Conservation (phyloP, 495 filamentous ascomycete genomes). For the Neurospora terricola region DNA sequence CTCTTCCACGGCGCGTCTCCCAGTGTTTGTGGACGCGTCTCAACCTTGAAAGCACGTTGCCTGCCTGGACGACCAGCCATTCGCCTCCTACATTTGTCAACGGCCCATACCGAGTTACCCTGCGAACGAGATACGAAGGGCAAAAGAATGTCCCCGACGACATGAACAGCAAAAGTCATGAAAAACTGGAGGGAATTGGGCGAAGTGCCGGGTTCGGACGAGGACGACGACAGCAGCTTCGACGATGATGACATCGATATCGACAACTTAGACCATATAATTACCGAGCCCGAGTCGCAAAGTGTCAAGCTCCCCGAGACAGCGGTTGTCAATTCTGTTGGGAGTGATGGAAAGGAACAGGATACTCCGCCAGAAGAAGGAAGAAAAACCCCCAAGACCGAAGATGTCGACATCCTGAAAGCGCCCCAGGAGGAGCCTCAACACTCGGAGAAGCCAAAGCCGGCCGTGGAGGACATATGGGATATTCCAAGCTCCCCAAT, state of each 20-base stretch:
- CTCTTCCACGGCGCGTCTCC: not conserved
- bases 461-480: slow-evolving; percentile 4
- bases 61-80: not conserved
- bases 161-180: slow-evolving; percentile 30
- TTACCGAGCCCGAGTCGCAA: not conserved
- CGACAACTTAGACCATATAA: not conserved
- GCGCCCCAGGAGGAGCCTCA: slow-evolving; percentile 1
- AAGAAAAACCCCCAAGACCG: not conserved
- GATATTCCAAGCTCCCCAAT: slow-evolving; percentile 1
- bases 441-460: not conserved
- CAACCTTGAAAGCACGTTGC: not conserved
- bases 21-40: not conserved
- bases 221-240: slow-evolving; percentile 35
- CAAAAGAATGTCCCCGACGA: slow-evolving; percentile 14
- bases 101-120: not conserved
- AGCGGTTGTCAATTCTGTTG: not conserved
- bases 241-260: slow-evolving; percentile 30
- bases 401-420: slow-evolving; percentile 11
- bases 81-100: not conserved
- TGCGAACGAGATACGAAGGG: slow-evolving; percentile 5
- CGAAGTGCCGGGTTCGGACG: slow-evolving; percentile 49
- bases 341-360: not conserved
- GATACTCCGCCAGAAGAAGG: not conserved
- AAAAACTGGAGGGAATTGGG: slow-evolving; percentile 48
- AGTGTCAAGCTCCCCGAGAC: not conserved